phyloP scores from a whole-genome alignment of 192 early-diverging fungal species.

The Backusella sp. region DNA sequence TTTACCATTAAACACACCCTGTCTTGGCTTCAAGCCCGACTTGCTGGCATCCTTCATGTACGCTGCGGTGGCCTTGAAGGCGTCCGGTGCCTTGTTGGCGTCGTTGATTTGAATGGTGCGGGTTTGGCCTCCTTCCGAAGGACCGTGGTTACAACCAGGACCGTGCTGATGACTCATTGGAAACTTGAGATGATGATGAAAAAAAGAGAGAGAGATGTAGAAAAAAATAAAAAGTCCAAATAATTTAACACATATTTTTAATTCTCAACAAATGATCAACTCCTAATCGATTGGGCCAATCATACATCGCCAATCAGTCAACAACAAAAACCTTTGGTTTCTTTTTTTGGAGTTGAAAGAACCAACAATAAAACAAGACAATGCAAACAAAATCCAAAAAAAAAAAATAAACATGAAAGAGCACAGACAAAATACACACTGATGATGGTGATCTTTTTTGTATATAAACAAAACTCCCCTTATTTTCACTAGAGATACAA shows the following conservation, averaged over 20 bases:
- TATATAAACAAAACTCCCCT: no score
- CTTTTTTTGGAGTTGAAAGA: no score
- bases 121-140: not conserved
- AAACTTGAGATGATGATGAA: not conserved
- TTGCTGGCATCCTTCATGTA: conserved; percentile 70
- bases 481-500: no score
- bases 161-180: conserved; percentile 33
- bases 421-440: no score
- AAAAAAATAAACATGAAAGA: no score
- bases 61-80: conserved; percentile 48
- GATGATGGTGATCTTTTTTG: no score
- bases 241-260: not conserved
- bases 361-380: no score
- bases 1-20: conserved; percentile 88
- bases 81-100: conserved; percentile 30
- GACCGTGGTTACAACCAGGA: conserved; percentile 23
- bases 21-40: conserved; percentile 73
- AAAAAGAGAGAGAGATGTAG: not conserved
- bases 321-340: no score
- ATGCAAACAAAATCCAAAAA: no score
- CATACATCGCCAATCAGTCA: no score
- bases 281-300: no score
- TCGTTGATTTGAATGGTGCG: conserved; percentile 20
- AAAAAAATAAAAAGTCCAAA: not conserved
- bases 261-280: not conserved